Conservation (phyloP, 805 yeast species). For the Candida pseudofarinosa region DNA sequence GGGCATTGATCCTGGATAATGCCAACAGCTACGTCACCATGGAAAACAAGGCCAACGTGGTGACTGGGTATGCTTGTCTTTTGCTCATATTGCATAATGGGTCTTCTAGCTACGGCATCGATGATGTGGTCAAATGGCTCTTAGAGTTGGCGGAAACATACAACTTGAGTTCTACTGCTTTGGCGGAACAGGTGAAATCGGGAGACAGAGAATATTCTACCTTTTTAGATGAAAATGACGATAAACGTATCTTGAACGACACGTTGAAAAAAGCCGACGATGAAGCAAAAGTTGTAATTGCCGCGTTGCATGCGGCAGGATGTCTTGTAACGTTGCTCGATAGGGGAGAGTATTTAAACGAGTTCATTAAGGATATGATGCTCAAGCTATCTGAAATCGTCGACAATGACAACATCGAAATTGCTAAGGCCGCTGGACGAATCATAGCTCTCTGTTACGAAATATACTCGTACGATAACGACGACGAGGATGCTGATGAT, state of each 20-base stretch:
- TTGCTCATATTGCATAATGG: slow-evolving; percentile 44
- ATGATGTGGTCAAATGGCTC: slow-evolving; percentile 40
- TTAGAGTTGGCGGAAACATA: slow-evolving; percentile 42
- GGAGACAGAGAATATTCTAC: slow-evolving; percentile 44
- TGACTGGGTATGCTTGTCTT: slow-evolving; percentile 36
- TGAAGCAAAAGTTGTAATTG: slow-evolving; percentile 36
- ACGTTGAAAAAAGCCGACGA: slow-evolving; percentile 24
- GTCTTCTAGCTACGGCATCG: slow-evolving; percentile 47
- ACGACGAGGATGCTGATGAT: slow-evolving; percentile 31
- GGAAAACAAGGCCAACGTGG: slow-evolving; percentile 34
- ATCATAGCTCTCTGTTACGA: slow-evolving; percentile 56
- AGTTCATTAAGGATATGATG: slow-evolving; percentile 33
- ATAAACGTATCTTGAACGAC: slow-evolving; percentile 32
- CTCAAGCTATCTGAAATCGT: slow-evolving; percentile 40
- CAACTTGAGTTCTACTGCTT: slow-evolving; percentile 24
- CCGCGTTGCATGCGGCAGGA: slow-evolving; percentile 46
- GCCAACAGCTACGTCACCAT: slow-evolving; percentile 30
- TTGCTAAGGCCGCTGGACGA: slow-evolving; percentile 53
- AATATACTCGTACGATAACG: slow-evolving; percentile 42
- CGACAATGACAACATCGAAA: slow-evolving; percentile 39
- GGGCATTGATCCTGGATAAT: slow-evolving; percentile 30
- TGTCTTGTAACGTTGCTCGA: slow-evolving; percentile 41
- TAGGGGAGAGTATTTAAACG: slow-evolving; percentile 41
- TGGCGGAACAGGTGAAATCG: slow-evolving; percentile 29
- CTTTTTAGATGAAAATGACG: slow-evolving; percentile 30